These are phyloP conservation scores for Testicularia cyperi DNA, from an alignment of 1,284 basidiomycete species.

Conservation along the genomic window DNA sequence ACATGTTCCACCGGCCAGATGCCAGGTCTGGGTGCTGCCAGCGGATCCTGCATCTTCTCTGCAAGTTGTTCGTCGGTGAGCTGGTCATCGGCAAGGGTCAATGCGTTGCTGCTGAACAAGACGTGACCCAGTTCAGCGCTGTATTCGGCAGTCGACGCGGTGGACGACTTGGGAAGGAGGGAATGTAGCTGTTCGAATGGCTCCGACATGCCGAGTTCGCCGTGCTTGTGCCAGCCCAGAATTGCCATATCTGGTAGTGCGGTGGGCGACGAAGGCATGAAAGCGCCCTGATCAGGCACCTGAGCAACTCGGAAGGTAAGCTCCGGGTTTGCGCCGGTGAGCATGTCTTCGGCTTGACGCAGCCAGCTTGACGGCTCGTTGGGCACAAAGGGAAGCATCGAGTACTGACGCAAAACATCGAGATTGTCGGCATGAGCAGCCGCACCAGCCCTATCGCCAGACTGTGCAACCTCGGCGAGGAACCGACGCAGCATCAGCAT, in stretches of 20 bases:
- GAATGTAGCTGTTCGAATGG: slow-evolving; percentile 12
- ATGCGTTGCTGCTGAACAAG: slow-evolving; percentile 10
- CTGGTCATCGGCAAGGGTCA: slow-evolving; percentile 18
- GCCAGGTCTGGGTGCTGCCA: slow-evolving; percentile 20
- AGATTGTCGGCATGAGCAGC: slow-evolving; percentile 8
- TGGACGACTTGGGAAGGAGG: neutral
- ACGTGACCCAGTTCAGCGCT: slow-evolving; percentile 25
- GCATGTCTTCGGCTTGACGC: slow-evolving; percentile 21
- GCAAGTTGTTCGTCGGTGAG: slow-evolving; percentile 15
- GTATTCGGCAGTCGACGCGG: slow-evolving; percentile 2
- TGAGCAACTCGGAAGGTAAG: slow-evolving; percentile 19
- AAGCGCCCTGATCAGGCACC: slow-evolving; percentile 15
- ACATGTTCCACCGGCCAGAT: slow-evolving; percentile 18
- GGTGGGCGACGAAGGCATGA: slow-evolving; percentile 4
- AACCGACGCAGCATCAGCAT: slow-evolving; percentile 23
- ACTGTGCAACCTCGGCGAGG: slow-evolving; percentile 8
- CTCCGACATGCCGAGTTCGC: slow-evolving; percentile 4
- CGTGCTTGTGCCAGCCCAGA: slow-evolving; percentile 10
- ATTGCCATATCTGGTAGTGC: slow-evolving; percentile 12
- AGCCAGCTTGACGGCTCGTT: slow-evolving; percentile 30
- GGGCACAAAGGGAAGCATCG: slow-evolving; percentile 34
- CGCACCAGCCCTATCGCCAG: slow-evolving; percentile 14
- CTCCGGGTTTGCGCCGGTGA: slow-evolving; percentile 16
- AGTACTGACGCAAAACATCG: slow-evolving; percentile 6
- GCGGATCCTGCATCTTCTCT: slow-evolving; percentile 17